Evolutionary conservation across 2,329 filamentous ascomycete species (phyloP), one percentile per base, ranked within the genome.

Genomic region (Clarireedia sp.): DNA sequence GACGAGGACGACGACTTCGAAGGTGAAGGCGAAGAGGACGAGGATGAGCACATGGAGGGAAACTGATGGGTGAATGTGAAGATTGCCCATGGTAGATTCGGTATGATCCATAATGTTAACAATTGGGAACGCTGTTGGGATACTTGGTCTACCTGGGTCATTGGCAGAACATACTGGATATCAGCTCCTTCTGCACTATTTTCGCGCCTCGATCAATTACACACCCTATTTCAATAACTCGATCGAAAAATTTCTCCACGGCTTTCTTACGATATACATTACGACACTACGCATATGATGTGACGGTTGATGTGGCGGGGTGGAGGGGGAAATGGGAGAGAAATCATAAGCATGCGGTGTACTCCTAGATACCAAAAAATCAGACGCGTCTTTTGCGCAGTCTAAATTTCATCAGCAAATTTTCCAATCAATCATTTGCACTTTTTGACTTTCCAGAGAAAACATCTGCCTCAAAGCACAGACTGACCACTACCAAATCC

Each of bases 41-140:
- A 88, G 61, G 82, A 84, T 59, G 86, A 88, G 61, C 82, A 84
- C 73, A 90, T 90, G 86, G 79, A 85, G 66, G 81, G 86, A 57
- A 68, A 67, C 24, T 54, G 16, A 49, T 23, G 33, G 45, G 49
- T 17, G 48, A 55, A 51, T 51, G 43, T 38, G 29, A 21, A 26
- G 37, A 37, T 43, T 47, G 40, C 24, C 19, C 12, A 23, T 48
- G 50, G 55, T 56, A 56, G 47, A 43, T 49, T 48, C 58, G 51
- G 43, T 49, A 56, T 51, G 26, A 58, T 49, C 14, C 55, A 50
- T 54, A 57, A 55, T 47, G 17, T 58, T 12, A 56, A 59, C 40
- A 59, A 57, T 38, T 43, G 48, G 24, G 38, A 21, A 24, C 17
- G 24, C 40, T 51, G 41, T 58, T 55, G 49, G 55, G 26, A 57